Percentiles rank a stretch among this genome's conserved stretches.
Conservation (phyloP, 495 filamentous ascomycete species). For the Bathelium albidoporum region DNA sequence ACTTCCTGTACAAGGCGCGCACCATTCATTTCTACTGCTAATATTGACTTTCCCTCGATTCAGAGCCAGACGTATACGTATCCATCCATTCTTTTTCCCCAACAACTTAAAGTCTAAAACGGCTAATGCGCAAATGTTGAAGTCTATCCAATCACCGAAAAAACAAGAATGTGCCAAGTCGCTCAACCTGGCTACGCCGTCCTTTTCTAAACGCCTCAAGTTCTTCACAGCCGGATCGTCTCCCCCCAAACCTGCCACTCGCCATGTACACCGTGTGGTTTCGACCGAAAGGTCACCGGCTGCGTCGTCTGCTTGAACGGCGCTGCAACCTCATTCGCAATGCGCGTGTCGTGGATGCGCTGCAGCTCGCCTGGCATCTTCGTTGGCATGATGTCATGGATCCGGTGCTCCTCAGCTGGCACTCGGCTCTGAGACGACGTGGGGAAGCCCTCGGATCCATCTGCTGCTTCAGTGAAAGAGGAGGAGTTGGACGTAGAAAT, state of each 20-base stretch:
- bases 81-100: too few relatives aligned
- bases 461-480: too few relatives aligned
- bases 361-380: background rate
- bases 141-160: too few relatives aligned
- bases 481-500: too few relatives aligned
- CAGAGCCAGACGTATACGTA: too few relatives aligned
- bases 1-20: background rate
- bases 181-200: background rate
- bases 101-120: too few relatives aligned
- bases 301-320: background rate
- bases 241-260: conserved; percentile 13
- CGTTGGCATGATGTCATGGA: conserved; percentile 10
- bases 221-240: conserved; percentile 8
- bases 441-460: background rate
- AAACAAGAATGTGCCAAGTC: too few relatives aligned
- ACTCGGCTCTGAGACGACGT: background rate
- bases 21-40: background rate
- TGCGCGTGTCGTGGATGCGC: background rate
- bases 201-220: conserved; percentile 26
- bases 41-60: too few relatives aligned
- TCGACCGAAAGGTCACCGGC: conserved; percentile 6
- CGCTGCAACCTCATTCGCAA: background rate
- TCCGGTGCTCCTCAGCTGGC: conserved; percentile 10
- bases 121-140: too few relatives aligned
- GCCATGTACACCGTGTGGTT: conserved; percentile 10